These are phyloP conservation scores for Penicillium griseofulvum DNA, from an alignment of 2,329 filamentous ascomycete species.

Conservation along the genomic window DNA sequence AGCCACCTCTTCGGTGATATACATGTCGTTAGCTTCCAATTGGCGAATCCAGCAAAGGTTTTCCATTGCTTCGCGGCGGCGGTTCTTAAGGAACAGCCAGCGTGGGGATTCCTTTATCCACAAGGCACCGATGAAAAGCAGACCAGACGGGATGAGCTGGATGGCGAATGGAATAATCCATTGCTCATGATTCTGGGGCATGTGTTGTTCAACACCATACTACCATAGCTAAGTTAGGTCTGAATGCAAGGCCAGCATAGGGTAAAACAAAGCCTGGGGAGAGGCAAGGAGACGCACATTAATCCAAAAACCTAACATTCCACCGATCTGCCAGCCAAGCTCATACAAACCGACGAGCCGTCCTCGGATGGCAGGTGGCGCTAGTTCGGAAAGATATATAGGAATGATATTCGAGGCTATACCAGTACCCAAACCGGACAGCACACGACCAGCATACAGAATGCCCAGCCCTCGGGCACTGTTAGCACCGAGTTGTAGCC, in stretches of 20 bases:
- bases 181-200: conserved; percentile 28
- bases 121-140: conserved; percentile 53
- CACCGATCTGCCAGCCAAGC: conserved; percentile 51
- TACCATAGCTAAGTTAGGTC: conserved; percentile 17
- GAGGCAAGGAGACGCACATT: conserved; percentile 26
- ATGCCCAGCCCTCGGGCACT: conserved; percentile 57
- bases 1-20: conserved; percentile 70
- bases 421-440: conserved; percentile 55
- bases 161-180: conserved; percentile 37
- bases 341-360: conserved; percentile 55
- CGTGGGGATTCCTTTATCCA: conserved; percentile 64
- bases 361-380: conserved; percentile 55
- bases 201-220: conserved; percentile 51
- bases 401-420: conserved; percentile 55
- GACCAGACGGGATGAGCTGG: conserved; percentile 32
- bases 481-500: conserved; percentile 65
- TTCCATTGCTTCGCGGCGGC: conserved; percentile 62
- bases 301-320: conserved; percentile 48
- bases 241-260: background rate
- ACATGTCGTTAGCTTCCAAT: conserved; percentile 47
- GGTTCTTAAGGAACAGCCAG: conserved; percentile 66
- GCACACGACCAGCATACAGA: conserved; percentile 53
- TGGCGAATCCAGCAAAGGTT: conserved; percentile 50
- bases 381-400: conserved; percentile 57
- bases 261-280: background rate